Base-by-base conservation (phyloP, 495 filamentous ascomycete genomes). In the Cercophora scortea region DNA sequence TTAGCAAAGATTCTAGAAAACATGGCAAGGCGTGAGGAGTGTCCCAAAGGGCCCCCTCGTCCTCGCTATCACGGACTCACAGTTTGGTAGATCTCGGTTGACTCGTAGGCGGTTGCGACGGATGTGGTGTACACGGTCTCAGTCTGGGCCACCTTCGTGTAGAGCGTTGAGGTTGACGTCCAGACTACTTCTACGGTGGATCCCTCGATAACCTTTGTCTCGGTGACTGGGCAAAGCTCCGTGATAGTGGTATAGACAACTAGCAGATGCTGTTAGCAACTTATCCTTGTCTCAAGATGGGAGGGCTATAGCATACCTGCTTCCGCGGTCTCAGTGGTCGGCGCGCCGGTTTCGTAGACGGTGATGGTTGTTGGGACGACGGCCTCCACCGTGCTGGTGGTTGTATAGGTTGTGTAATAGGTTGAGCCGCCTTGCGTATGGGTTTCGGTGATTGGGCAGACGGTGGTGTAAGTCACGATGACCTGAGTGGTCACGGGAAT, bases 391-490 rank as follows among this genome's bases (percentile, higher is more conserved):
- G 66, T 69, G 51, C 61, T 66, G 54, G 72, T 68, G 44, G 77
- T 73, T 34, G 74, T 73, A 61, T 74, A 76, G 40, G 74, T 75
- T 19, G 65, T 70, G 32, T 65, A 67, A 56, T 69, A 61, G 38
- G 71, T 70, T 36, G 61, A 57, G 45, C 67, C 64, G 45, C 59
- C 53, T 54, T 64, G 51, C 44, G 65, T 72, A 51, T 64, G 50
- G n/a, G 70, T 73, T 54, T 66, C 59, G 13, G 70, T 73, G 51
- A 71, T 58, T 16, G 71, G 69, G 63, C 73, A 75, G 9, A 61
- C 34, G 16, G 64, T 63, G n/a, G 62, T 67, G 59, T 74, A 75
- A 19, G 71, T 75, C 13, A 69, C 60, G 47, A 63, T 51, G 33
- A 75, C 65, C 45, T 65, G 46, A 17, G 72, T 73, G 6, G 70